A percentile compares a stretch with the other conserved stretches of the same genome.
These are phyloP conservation scores for Avena insularis DNA, from an alignment of 176 grass and related monocot species.

Conservation along the genomic window DNA sequence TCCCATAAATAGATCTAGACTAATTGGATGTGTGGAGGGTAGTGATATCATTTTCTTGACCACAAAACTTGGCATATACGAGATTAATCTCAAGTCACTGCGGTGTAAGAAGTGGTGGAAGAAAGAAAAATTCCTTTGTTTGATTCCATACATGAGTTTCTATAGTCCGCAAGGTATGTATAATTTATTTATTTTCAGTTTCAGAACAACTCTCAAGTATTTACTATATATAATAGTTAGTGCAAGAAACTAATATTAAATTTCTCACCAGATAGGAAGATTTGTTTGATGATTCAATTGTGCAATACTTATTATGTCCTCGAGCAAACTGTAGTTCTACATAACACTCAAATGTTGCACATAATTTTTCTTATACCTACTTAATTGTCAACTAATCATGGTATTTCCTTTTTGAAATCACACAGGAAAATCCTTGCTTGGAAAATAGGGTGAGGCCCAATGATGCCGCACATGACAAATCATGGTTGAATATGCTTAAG, in stretches of 20 bases:
- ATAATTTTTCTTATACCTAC: background rate
- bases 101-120: background rate
- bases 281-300: background rate
- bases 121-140: background rate
- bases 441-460: background rate
- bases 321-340: background rate
- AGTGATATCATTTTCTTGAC: background rate
- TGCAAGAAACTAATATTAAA: background rate
- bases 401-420: background rate
- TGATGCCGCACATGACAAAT: background rate
- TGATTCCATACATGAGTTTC: constrained; percentile 8
- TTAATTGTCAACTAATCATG: background rate
- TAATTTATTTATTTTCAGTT: background rate
- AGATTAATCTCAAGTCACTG: background rate
- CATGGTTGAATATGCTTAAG: background rate
- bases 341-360: background rate
- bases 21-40: background rate
- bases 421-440: background rate
- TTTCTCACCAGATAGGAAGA: background rate
- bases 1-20: background rate
- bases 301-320: background rate
- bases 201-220: background rate
- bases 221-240: background rate
- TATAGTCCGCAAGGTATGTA: background rate
- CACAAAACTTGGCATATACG: background rate